These are phyloP conservation scores for Thermothielavioides terrestris DNA, from an alignment of 495 filamentous ascomycete genomes.

Conservation along the genomic window DNA sequence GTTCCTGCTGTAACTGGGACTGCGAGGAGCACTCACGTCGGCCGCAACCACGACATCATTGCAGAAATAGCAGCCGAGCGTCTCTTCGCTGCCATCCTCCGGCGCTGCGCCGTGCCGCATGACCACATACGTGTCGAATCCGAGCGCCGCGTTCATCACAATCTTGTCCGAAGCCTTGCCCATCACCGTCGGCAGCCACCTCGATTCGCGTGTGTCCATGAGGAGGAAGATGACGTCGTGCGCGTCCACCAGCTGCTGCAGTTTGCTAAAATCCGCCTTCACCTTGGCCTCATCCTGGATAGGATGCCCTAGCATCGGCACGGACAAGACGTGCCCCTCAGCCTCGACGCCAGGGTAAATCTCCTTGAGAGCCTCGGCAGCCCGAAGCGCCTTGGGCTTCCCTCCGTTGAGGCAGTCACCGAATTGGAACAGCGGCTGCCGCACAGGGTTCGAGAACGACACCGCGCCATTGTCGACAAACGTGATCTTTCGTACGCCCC, in stretches of 20 bases:
- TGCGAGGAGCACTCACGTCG: constrained; percentile 61
- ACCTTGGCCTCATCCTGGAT: constrained; percentile 59
- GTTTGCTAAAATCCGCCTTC: constrained; percentile 62
- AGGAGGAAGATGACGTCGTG: constrained; percentile 92
- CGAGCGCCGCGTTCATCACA: constrained; percentile 90
- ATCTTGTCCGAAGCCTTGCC: constrained; percentile 87
- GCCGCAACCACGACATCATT: constrained; percentile 94
- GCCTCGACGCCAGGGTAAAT: constrained; percentile 89
- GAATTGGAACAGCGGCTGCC: constrained; percentile 87
- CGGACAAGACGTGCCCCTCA: constrained; percentile 65
- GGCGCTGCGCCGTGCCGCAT: constrained; percentile 78
- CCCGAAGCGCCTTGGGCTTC: constrained; percentile 70
- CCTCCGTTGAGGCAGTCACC: constrained; percentile 82
- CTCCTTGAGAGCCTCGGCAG: constrained; percentile 69
- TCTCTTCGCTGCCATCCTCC: constrained; percentile 43
- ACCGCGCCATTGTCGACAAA: constrained; percentile 93
- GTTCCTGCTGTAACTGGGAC: background rate
- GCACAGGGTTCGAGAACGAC: constrained; percentile 95
- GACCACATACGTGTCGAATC: constrained; percentile 93
- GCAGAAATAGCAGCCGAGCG: constrained; percentile 95
- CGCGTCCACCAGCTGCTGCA: constrained; percentile 67
- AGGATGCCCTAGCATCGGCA: constrained; percentile 93
- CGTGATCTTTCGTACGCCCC: constrained; percentile 94
- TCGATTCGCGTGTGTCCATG: constrained; percentile 90
- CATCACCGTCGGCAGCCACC: constrained; percentile 98